Base-by-base conservation (phyloP, 768 basidiomycete genomes). In the Trametes cingulata region DNA sequence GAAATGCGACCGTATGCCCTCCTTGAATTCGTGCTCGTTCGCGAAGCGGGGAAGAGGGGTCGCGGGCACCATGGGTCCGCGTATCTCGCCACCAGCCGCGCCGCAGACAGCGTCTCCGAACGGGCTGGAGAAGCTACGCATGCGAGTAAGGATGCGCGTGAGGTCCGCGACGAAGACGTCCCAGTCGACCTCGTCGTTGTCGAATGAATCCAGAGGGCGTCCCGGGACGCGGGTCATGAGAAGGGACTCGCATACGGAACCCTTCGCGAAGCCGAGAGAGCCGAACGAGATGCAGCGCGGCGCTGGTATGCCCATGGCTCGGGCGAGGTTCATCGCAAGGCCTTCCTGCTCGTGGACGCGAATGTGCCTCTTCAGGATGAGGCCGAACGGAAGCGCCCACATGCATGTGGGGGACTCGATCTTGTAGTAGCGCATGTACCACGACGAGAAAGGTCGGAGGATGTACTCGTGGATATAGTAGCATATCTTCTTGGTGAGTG, bases 301-400 rank as follows among this genome's bases (percentile, higher is more conserved):
- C 19, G 55, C 55, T 13, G 55, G 55, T 22, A 56, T 24, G 7
- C 46, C 46, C 46, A 56, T 56, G 39, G 55, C 55, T 17, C 46
- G 55, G 20, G 55, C 55, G 8, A 56, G 55, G 37, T 56, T 56
- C 55, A 56, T 56, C 3, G 55, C 46, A 17, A 56, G 46, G 24
- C 46, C 46, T 43, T 56, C 55, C 15, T 49, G 45, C 36, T 56
- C 55, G 46, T 22, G 45, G 22, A 48, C 41, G 39, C 55, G 45
- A 9, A 15, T 13, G 13, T 27, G 15, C 22, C 35, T 33, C 46
- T 56, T 56, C 22, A 56, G 45, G 37, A 56, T 27, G 55, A 48
- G 45, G 8, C 55, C 55, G 25, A 56, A 56, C 6, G 55, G 55
- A 27, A 56, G 55, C 1, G 22, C 20, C 15, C 24, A 17, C 3